Base-by-base conservation (phyloP, 768 basidiomycete genomes). In the Termitomyces sp. region DNA sequence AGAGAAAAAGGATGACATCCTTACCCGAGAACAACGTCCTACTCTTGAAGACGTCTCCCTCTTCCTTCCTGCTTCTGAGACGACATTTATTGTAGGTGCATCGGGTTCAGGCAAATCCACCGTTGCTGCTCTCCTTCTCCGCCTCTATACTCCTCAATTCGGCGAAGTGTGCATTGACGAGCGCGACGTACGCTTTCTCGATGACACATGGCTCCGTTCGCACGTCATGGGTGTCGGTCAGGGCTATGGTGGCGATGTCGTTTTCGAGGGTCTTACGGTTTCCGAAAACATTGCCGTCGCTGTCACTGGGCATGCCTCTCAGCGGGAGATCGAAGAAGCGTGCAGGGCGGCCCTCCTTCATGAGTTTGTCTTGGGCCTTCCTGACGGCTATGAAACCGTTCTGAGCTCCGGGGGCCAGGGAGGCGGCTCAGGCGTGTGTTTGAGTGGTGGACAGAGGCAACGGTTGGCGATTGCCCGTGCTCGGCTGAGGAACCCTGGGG, bases 91-190 rank as follows among this genome's bases (percentile, higher is more conserved):
- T 62, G 93, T 98, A 19, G 96, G 96, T 10, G 72, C 88, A 0
- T 96, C 93, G 5, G 95, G 96, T 9, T 91, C 85, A 2, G 94
- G 96, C 37, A 98, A 98, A 74, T 93, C 91, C 23, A 98, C 94
- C 3, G 79, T 96, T 59, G 89, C 90, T 0, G 79, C 89, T 1
- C 78, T 98, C 3, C 74, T 98, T 1, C 85, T 94, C 21, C 78
- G 88, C 5, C 76, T 95, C 69, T 98, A 98, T 72, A 70, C 76
- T 5, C 81, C 88, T 1, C 74, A 76, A 19, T 59, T 65, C n/a
- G 93, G 91, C 1, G 76, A 76, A 2, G 80, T 98, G 51, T 76
- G 81, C 14, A 74, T 96, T 19, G 96, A 98, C 69, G 88, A 95
- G 59, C 86, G 91, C 62, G 84, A 87, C 35, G 70, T 92, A n/a